These are phyloP conservation scores for Coemansia umbellata DNA, from an alignment of 192 early-diverging fungal species.

Conservation along the genomic window DNA sequence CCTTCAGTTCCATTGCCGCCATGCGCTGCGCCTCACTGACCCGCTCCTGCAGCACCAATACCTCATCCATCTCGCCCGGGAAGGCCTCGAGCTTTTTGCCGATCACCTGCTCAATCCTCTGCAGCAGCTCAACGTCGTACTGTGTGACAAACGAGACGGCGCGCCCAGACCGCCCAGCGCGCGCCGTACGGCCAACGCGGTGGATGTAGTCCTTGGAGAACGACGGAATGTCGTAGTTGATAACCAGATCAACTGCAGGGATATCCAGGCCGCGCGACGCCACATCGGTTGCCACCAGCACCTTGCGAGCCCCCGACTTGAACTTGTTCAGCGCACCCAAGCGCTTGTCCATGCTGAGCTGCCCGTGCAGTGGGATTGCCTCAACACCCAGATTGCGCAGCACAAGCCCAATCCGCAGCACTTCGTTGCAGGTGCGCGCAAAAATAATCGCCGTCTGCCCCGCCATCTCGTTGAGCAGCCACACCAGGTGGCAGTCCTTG, in stretches of 20 bases:
- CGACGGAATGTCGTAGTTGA: conserved; percentile 95
- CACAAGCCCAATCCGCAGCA: conserved; percentile 80
- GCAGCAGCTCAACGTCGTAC: conserved; percentile 93
- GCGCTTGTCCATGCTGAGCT: conserved; percentile 89
- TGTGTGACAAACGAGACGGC: conserved; percentile 81
- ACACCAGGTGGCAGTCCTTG: conserved; percentile 92
- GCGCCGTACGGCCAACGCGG: conserved; percentile 81
- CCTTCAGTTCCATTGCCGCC: conserved; percentile 82
- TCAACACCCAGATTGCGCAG: conserved; percentile 91
- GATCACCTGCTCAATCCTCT: conserved; percentile 89
- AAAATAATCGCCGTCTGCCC: conserved; percentile 92
- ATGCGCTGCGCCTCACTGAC: conserved; percentile 87
- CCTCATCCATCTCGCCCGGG: conserved; percentile 76
- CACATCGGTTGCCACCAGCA: conserved; percentile 94
- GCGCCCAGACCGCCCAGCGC: conserved; percentile 76
- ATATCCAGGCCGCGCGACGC: conserved; percentile 93
- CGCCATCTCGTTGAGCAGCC: conserved; percentile 90
- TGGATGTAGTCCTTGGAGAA: conserved; percentile 88
- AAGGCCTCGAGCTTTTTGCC: conserved; percentile 83
- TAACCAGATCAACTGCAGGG: conserved; percentile 88
- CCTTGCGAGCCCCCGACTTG: conserved; percentile 81
- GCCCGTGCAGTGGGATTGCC: conserved; percentile 91
- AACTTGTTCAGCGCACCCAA: conserved; percentile 92
- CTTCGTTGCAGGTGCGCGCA: conserved; percentile 81
- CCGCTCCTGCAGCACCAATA: conserved; percentile 90